Percentiles rank a stretch among this genome's conserved stretches.
Evolutionary conservation across 371 early-diverging fungal genomes (phyloP).

Genomic region (Smittium culicis): DNA sequence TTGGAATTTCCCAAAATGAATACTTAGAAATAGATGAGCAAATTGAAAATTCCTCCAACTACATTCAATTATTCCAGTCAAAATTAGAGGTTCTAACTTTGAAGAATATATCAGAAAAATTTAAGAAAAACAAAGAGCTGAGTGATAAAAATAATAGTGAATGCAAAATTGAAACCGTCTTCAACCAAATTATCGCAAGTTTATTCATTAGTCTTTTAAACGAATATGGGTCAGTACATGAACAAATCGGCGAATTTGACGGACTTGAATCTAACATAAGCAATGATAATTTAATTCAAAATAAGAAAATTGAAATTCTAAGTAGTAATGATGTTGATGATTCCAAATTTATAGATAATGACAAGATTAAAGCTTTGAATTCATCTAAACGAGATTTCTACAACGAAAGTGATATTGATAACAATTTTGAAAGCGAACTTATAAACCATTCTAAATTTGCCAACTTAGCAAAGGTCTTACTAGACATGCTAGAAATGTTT

Average conservation of each 20-base stretch:
- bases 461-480: constrained; percentile 18
- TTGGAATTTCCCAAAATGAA: no score
- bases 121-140: background rate
- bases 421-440: background rate
- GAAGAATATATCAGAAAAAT: background rate
- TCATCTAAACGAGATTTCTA: no score
- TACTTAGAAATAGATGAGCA: background rate
- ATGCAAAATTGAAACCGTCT: background rate
- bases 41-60: background rate
- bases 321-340: background rate
- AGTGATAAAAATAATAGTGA: background rate
- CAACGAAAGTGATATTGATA: background rate
- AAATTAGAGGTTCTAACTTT: background rate
- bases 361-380: background rate
- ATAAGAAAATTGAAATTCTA: background rate
- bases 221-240: background rate
- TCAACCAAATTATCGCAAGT: background rate
- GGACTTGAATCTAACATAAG: background rate
- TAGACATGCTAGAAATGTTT: constrained; percentile 21
- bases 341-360: background rate
- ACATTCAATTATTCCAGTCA: constrained; percentile 1
- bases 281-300: background rate
- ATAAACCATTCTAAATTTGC: background rate
- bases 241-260: background rate
- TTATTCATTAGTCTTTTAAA: constrained; percentile 5